phyloP scores from a whole-genome alignment of 345 rosid species.

The Corchorus olitorius region DNA sequence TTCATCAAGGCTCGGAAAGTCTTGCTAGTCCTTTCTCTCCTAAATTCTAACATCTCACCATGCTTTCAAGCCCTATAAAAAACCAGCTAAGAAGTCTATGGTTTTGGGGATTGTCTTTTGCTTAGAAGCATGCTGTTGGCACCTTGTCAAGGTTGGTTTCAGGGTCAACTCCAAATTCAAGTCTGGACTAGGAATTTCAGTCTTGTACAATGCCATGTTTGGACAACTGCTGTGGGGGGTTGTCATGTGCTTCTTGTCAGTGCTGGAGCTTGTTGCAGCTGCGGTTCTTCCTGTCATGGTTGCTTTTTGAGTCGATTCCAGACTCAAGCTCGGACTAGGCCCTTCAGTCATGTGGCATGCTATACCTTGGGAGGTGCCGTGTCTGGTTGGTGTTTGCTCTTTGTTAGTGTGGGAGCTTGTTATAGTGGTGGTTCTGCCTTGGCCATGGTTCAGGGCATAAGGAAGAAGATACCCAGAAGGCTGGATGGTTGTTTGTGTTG shows the following conservation, averaged over 20 bases:
- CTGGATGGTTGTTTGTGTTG: background rate
- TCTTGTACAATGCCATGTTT: background rate
- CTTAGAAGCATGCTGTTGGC: background rate
- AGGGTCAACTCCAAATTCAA: slow-evolving; percentile 2
- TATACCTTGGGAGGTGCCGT: background rate
- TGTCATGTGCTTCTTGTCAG: background rate
- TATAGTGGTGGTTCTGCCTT: background rate
- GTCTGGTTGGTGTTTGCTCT: background rate
- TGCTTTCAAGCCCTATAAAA: slow-evolving; percentile 1
- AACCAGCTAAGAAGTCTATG: background rate
- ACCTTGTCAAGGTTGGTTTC: background rate
- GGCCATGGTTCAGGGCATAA: background rate
- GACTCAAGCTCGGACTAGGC: background rate
- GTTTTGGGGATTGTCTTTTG: background rate
- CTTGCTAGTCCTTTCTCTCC: background rate
- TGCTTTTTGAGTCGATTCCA: slow-evolving; percentile 6
- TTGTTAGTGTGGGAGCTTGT: background rate
- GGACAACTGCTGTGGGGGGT: slow-evolving; percentile 1
- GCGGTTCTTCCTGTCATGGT: background rate
- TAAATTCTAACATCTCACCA: background rate
- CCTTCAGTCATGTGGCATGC: background rate
- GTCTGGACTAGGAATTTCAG: background rate
- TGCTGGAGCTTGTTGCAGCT: background rate
- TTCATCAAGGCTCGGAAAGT: background rate
- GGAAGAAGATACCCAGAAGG: background rate